Evolutionary conservation across 2,329 filamentous ascomycete species (phyloP), one percentile per base, ranked within the genome.

Genomic region (Fusarium chaquense): DNA sequence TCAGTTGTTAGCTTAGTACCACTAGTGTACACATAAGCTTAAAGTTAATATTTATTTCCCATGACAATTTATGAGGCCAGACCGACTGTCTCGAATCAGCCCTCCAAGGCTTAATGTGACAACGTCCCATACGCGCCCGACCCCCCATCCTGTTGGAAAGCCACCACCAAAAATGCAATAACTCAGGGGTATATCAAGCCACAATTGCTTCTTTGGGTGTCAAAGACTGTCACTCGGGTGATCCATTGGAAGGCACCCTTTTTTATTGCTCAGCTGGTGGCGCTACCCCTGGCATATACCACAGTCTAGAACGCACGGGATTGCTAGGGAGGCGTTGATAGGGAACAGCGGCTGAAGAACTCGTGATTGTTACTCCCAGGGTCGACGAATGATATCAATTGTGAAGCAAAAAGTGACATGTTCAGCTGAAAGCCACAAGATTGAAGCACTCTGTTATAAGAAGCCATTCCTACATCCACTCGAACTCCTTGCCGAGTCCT

Each of bases 131-230:
- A 43, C 15, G 50, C 35, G 50, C 50, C 50, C 15, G 18, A 20
- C 35, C 35, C 13, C 1, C 9, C n/a, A 22, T 20, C 4, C 16
- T 60, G 45, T 6, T 11, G 9, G 9, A 36, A 49, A 32, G 41
- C 28, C 58, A 33, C 20, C 16, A 11, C 11, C 12, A 22, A 28
- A 32, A 4, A 6, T n/a, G n/a, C 24, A 45, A 26, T 24, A 22
- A 46, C 7, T 28, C 59, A 61, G 46, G 56, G 56, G 56, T 1
- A 30, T n/a, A 22, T 15, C 4, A 13, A 62, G 18, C 30, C 18
- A 45, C 38, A 38, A 36, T 45, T 15, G 12, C 38, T 32, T 11
- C 32, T 45, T 36, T 8, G 6, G 3, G 15, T 26, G 7, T 16
- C 11, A 32, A 24, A 43, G 1, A 8, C 10, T 22, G 24, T 11